phyloP scores from a whole-genome alignment of 371 early-diverging fungal species.

The Basidiobolus meristosporus region DNA sequence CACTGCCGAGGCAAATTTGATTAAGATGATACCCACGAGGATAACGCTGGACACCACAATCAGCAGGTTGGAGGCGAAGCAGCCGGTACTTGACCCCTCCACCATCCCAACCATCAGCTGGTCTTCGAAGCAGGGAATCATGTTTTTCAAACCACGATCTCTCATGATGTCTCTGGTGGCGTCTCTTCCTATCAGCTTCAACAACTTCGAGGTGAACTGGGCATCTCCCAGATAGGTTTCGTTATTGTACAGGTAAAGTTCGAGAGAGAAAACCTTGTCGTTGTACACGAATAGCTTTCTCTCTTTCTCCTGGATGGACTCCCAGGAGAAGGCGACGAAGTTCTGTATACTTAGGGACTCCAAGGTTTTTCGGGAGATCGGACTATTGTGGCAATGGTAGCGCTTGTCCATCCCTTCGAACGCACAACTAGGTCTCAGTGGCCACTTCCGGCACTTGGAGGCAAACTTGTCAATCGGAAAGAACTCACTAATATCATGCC shows the following conservation, averaged over 20 bases:
- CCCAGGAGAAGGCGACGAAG: conserved; percentile 8
- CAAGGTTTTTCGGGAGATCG: neutral
- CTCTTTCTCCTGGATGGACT: conserved; percentile 5
- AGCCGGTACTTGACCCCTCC: conserved; percentile 46
- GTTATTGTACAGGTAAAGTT: conserved; percentile 6
- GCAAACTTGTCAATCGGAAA: conserved; percentile 7
- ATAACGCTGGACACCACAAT: conserved; percentile 19
- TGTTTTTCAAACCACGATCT: conserved; percentile 2
- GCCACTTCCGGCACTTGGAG: conserved; percentile 5
- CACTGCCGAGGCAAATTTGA: conserved; percentile 59
- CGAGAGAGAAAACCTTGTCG: conserved; percentile 12
- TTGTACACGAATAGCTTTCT: conserved; percentile 10
- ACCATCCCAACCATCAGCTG: conserved; percentile 39
- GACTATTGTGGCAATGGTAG: conserved; percentile 8
- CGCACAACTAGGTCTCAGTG: too few relatives aligned
- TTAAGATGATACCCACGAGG: conserved; percentile 25
- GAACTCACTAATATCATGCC: conserved; percentile 9
- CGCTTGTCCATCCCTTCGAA: neutral
- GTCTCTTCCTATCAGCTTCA: conserved; percentile 10
- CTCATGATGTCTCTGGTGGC: conserved; percentile 10
- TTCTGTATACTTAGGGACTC: conserved; percentile 1
- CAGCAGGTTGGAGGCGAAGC: conserved; percentile 29
- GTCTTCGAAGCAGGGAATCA: conserved; percentile 22
- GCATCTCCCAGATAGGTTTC: conserved; percentile 6
- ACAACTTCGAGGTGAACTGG: conserved; percentile 7